phyloP scores from a whole-genome alignment of 208 protist genomes.

The Crithidia bombi region DNA sequence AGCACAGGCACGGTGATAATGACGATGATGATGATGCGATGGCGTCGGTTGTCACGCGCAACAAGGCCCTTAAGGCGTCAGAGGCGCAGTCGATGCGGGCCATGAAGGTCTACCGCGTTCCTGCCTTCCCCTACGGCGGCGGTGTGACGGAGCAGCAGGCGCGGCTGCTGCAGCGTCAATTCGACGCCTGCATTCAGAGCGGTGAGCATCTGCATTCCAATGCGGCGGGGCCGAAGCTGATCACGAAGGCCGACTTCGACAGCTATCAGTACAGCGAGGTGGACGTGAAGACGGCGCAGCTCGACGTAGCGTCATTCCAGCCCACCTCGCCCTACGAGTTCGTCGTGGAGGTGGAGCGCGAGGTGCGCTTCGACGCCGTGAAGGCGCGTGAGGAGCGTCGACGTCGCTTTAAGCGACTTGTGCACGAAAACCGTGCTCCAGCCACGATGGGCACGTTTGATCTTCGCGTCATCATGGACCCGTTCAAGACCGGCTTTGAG shows the following conservation, averaged over 20 bases:
- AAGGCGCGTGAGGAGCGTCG: slow-evolving; percentile 71
- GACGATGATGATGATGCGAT: slow-evolving; percentile 31
- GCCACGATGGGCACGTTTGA: slow-evolving; percentile 90
- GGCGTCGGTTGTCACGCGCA: slow-evolving; percentile 31
- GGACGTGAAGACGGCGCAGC: slow-evolving; percentile 32
- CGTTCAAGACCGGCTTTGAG: slow-evolving; percentile 94
- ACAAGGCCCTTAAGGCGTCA: slow-evolving; percentile 13
- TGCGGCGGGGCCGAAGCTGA: slow-evolving; percentile 36
- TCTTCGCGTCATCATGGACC: slow-evolving; percentile 92
- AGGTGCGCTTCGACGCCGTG: slow-evolving; percentile 78
- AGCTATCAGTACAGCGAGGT: slow-evolving; percentile 50
- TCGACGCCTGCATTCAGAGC: slow-evolving; percentile 53
- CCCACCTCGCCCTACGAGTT: slow-evolving; percentile 85
- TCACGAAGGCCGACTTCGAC: slow-evolving; percentile 55
- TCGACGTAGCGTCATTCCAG: slow-evolving; percentile 42
- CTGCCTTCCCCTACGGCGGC: slow-evolving; percentile 86
- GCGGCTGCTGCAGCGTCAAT: slow-evolving; percentile 51
- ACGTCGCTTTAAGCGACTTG: slow-evolving; percentile 65
- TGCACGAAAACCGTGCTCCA: slow-evolving; percentile 66
- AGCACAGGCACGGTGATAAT: slow-evolving; percentile 27
- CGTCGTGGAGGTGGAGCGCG: slow-evolving; percentile 83
- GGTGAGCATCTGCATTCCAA: slow-evolving; percentile 34
- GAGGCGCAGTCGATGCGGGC: slow-evolving; percentile 5
- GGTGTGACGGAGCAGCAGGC: slow-evolving; percentile 78
- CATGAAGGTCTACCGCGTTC: slow-evolving; percentile 71